Evolutionary conservation across 78 protist genomes (phyloP).

Genomic region (Pelomyxa schiedti): DNA sequence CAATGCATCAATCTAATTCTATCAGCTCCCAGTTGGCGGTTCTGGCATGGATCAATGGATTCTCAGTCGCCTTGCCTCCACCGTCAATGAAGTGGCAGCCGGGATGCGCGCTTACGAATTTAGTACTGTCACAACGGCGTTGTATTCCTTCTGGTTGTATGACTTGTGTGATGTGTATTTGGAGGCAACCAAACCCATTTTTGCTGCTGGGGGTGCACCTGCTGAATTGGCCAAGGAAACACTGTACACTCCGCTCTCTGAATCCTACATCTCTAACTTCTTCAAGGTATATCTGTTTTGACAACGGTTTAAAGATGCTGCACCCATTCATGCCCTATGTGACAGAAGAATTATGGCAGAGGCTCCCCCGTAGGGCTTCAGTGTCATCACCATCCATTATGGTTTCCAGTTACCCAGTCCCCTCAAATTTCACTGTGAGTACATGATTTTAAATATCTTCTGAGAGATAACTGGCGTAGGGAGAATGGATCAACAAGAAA

Average conservation of each 20-base stretch:
- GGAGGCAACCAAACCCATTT: conserved; percentile 65
- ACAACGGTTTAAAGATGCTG: conserved; percentile 71
- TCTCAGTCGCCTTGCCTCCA: conserved; percentile 50
- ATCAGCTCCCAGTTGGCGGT: conserved; percentile 4
- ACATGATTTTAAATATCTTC: too few species aligned
- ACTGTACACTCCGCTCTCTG: background rate
- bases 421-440: too few species aligned
- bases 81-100: conserved; percentile 23
- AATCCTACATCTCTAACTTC: too few species aligned
- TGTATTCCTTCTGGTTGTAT: conserved; percentile 63
- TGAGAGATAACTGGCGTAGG: background rate
- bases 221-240: conserved; percentile 7
- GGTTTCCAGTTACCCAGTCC: conserved; percentile 57
- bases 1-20: background rate
- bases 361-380: conserved; percentile 51
- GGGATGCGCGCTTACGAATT: conserved; percentile 57
- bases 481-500: background rate
- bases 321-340: conserved; percentile 97
- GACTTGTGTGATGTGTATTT: conserved; percentile 90
- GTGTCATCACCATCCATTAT: conserved; percentile 37
- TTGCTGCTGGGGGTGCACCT: conserved; percentile 18
- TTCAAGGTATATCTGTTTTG: conserved; percentile 68
- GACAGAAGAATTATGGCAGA: conserved; percentile 91
- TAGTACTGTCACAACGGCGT: conserved; percentile 44
- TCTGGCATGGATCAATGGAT: conserved; percentile 79